Conservation (phyloP, 768 basidiomycete genomes). For the Lentinula boryana region DNA sequence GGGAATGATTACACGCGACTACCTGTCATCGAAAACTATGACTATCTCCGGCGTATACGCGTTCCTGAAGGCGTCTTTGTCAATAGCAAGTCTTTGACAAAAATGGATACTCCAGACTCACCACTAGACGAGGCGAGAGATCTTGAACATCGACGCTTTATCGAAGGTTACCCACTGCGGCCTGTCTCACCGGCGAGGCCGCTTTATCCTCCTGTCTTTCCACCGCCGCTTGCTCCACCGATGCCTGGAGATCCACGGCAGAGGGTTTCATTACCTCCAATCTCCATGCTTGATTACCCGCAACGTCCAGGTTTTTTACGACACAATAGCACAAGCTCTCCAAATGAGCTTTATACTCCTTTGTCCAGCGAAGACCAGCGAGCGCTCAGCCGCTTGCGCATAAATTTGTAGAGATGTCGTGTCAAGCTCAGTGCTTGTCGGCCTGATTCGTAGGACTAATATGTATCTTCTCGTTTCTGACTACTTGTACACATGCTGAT, state of each 20-base stretch:
- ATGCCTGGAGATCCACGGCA: slow-evolving; percentile 4
- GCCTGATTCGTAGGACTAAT: not conserved
- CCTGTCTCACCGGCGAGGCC: slow-evolving; percentile 10
- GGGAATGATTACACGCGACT: slow-evolving; percentile 63
- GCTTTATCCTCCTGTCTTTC: slow-evolving; percentile 12
- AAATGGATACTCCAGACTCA: slow-evolving; percentile 37
- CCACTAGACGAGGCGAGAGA: slow-evolving; percentile 39
- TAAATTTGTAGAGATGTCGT: slow-evolving; percentile 35
- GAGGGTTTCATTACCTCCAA: slow-evolving; percentile 17
- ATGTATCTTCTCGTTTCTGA: not conserved
- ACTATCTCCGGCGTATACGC: slow-evolving; percentile 61
- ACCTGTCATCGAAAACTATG: slow-evolving; percentile 70
- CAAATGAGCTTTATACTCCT: slow-evolving; percentile 25
- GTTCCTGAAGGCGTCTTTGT: slow-evolving; percentile 70
- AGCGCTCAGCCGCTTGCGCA: slow-evolving; percentile 50
- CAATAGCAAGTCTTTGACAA: slow-evolving; percentile 53
- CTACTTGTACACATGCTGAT: no score
- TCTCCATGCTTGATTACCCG: slow-evolving; percentile 14
- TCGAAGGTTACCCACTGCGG: not conserved
- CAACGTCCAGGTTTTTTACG: slow-evolving; percentile 13
- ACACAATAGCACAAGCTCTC: slow-evolving; percentile 17
- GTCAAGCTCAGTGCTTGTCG: no score
- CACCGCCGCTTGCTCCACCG: slow-evolving; percentile 9
- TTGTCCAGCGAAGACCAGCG: slow-evolving; percentile 54
- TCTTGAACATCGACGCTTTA: not conserved